phyloP scores from a whole-genome alignment of 2,329 filamentous ascomycete species.

The Verticillium dahliae region DNA sequence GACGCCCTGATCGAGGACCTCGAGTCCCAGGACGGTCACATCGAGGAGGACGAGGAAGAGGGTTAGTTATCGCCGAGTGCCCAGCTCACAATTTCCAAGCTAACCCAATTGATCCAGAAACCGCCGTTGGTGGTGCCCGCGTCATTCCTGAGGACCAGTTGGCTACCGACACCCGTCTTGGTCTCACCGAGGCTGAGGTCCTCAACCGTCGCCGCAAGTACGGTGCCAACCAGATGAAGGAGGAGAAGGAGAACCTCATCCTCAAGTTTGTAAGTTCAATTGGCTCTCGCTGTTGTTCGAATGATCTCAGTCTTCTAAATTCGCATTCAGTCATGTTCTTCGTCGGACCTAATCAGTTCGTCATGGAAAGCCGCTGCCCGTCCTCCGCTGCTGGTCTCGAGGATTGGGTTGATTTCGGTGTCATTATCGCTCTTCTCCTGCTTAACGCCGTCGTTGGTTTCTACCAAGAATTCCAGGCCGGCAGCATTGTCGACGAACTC shows the following conservation, averaged over 20 bases:
- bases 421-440: slow-evolving; percentile 76
- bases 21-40: slow-evolving; percentile 70
- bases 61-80: background rate
- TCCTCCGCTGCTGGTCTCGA: slow-evolving; percentile 74
- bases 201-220: slow-evolving; percentile 57
- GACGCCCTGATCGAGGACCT: slow-evolving; percentile 83
- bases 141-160: slow-evolving; percentile 68
- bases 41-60: slow-evolving; percentile 55
- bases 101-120: slow-evolving; percentile 14
- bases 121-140: slow-evolving; percentile 47
- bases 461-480: slow-evolving; percentile 83
- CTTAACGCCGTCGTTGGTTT: slow-evolving; percentile 85
- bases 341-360: slow-evolving; percentile 84
- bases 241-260: slow-evolving; percentile 79
- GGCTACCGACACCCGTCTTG: slow-evolving; percentile 65
- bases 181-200: slow-evolving; percentile 69
- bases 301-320: too few species aligned
- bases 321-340: slow-evolving; percentile 53
- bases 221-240: slow-evolving; percentile 81
- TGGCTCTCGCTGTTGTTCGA: too few species aligned
- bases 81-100: background rate
- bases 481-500: slow-evolving; percentile 82
- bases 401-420: slow-evolving; percentile 91
- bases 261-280: slow-evolving; percentile 59
- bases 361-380: slow-evolving; percentile 85